These are phyloP conservation scores for Arthroderma uncinatum DNA, from an alignment of 2,329 filamentous ascomycete genomes.

Conservation along the genomic window DNA sequence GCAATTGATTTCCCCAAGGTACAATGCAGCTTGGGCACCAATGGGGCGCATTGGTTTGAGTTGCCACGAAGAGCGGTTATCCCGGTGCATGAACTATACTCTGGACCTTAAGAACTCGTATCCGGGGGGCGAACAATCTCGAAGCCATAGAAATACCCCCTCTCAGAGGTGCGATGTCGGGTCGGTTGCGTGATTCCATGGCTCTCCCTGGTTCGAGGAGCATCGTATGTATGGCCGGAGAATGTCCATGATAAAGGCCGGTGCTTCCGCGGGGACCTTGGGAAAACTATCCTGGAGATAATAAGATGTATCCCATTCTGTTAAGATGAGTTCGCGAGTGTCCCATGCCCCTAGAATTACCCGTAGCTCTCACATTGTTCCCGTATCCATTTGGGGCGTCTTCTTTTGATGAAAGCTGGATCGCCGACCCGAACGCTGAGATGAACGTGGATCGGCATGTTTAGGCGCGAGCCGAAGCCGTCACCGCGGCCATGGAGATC, in stretches of 20 bases:
- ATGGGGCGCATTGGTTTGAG: background rate
- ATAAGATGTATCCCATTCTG: too few relatives aligned
- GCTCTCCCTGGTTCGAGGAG: background rate
- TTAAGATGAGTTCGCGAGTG: too few relatives aligned
- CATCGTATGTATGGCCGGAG: background rate
- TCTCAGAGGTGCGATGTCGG: background rate
- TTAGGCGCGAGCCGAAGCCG: constrained; percentile 3
- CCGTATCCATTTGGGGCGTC: background rate
- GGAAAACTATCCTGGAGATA: background rate
- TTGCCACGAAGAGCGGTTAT: background rate
- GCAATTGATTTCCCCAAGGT: background rate
- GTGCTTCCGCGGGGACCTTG: background rate
- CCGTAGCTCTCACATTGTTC: background rate
- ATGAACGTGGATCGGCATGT: background rate
- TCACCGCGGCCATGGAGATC: background rate
- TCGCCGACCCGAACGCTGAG: background rate
- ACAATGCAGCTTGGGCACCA: background rate
- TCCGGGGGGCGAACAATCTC: background rate
- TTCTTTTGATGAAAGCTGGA: background rate
- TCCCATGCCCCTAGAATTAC: too few relatives aligned
- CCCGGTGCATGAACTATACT: constrained; percentile 2
- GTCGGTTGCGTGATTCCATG: background rate
- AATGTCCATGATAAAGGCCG: background rate
- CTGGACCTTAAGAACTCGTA: background rate
- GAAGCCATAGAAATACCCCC: background rate